These are phyloP conservation scores for Sinapis alba DNA, from an alignment of 441 rosid species.

Conservation along the genomic window DNA sequence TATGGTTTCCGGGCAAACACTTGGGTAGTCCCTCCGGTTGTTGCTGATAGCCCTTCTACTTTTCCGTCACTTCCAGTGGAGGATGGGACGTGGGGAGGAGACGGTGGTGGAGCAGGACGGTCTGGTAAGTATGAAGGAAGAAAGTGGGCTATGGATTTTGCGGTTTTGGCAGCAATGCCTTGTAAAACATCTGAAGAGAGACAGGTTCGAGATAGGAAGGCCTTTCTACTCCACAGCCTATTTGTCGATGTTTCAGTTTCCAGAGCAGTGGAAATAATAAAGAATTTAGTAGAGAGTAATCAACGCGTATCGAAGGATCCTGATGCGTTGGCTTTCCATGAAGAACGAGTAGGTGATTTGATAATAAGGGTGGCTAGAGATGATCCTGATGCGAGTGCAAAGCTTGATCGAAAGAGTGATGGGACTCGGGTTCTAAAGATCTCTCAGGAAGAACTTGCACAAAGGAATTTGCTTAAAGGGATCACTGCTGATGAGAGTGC, in stretches of 20 bases:
- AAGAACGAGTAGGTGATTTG: conserved; percentile 67
- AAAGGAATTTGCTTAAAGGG: conserved; percentile 75
- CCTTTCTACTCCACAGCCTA: conserved; percentile 73
- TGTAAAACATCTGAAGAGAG: conserved; percentile 83
- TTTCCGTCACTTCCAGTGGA: conserved; percentile 73
- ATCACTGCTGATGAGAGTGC: conserved; percentile 90
- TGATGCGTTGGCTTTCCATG: conserved; percentile 43
- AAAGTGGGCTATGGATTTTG: conserved; percentile 76
- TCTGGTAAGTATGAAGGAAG: conserved; percentile 65
- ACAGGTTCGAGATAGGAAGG: conserved; percentile 80
- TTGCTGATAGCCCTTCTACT: conserved; percentile 60
- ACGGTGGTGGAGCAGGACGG: conserved; percentile 73
- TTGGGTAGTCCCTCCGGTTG: conserved; percentile 82
- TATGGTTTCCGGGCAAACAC: conserved; percentile 80
- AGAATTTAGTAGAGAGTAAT: conserved; percentile 48
- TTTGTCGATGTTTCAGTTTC: conserved; percentile 75
- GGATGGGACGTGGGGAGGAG: conserved; percentile 81
- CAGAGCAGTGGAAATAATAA: conserved; percentile 61
- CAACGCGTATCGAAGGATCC: too few relatives aligned
- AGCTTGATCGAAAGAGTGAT: conserved; percentile 69
- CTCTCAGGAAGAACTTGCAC: conserved; percentile 62
- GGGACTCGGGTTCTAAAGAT: conserved; percentile 64
- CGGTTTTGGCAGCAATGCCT: conserved; percentile 80
- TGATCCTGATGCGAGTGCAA: conserved; percentile 65
- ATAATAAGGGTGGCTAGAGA: conserved; percentile 62